These are phyloP conservation scores for Spizellomyces punctatus DNA, from an alignment of 192 early-diverging fungal genomes.

Conservation along the genomic window DNA sequence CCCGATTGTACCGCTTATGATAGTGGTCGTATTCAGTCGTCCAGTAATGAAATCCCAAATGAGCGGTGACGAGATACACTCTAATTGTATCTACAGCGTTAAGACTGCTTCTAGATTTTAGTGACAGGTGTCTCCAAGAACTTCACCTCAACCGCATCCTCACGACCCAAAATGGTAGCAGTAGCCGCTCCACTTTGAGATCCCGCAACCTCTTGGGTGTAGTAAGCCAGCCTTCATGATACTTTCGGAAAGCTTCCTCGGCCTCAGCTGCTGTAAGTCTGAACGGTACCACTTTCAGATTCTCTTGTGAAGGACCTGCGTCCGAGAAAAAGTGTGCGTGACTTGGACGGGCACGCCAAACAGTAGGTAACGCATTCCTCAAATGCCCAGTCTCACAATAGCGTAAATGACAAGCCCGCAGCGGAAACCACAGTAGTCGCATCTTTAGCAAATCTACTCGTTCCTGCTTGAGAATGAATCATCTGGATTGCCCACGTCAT, in stretches of 20 bases:
- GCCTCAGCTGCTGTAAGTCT: conserved; percentile 6
- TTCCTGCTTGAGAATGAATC: no score
- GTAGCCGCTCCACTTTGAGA: conserved; percentile 16
- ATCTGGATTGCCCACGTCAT: no score
- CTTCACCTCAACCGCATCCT: not conserved
- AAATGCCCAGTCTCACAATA: no score
- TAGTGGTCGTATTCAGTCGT: conserved; percentile 7
- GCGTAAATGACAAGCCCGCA: no score
- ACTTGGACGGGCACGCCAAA: no score
- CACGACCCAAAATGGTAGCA: conserved; percentile 27
- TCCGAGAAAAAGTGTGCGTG: no score
- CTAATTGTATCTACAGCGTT: not conserved
- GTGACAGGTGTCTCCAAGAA: no score
- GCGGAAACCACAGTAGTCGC: no score
- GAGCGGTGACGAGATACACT: conserved; percentile 18
- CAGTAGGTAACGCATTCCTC: no score
- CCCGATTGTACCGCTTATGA: conserved; percentile 16
- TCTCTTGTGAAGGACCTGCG: not conserved
- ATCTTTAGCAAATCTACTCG: no score
- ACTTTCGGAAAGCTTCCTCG: not conserved
- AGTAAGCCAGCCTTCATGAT: conserved; percentile 28
- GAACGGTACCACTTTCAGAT: conserved; percentile 23
- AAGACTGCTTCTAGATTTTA: no score
- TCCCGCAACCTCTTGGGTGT: conserved; percentile 7
- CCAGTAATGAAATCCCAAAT: conserved; percentile 18